These are phyloP conservation scores for Sarcocystis neurona DNA, from an alignment of 169 alveolate species.

Conservation along the genomic window DNA sequence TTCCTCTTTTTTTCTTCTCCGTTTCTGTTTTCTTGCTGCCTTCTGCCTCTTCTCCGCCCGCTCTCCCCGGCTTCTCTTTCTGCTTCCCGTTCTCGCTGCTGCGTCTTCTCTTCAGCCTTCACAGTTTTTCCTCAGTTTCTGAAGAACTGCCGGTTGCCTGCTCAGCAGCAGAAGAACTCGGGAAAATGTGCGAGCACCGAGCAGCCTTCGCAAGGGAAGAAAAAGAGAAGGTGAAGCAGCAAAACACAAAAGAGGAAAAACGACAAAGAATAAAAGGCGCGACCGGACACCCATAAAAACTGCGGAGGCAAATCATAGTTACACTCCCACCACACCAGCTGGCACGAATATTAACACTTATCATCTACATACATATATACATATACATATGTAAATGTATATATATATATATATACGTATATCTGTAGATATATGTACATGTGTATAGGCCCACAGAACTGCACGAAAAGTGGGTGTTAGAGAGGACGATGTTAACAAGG, in stretches of 20 bases:
- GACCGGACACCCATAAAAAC: not conserved
- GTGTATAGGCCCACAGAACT: too few species aligned
- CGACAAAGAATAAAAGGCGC: not conserved
- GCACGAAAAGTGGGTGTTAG: too few species aligned
- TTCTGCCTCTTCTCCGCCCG: not conserved
- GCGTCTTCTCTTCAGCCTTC: not conserved
- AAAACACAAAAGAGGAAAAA: too few species aligned
- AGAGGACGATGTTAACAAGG: too few species aligned
- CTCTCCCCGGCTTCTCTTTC: not conserved
- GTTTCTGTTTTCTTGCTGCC: not conserved
- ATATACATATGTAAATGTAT: not conserved
- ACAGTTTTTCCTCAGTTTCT: not conserved
- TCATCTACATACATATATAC: constrained; percentile 67
- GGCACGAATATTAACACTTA: not conserved
- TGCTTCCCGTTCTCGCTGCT: not conserved
- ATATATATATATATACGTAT: constrained; percentile 65
- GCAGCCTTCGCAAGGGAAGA: not conserved
- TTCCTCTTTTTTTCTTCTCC: not conserved
- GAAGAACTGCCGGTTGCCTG: not conserved
- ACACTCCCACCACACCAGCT: not conserved
- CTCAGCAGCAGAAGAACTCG: not conserved
- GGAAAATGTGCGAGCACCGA: not conserved
- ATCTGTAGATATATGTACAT: not conserved
- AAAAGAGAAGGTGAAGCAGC: too few species aligned
- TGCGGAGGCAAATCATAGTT: not conserved